A percentile compares a stretch with the other conserved stretches of the same genome.
Conservation (phyloP, 257 asterid species). For the Solanum bukasovii region DNA sequence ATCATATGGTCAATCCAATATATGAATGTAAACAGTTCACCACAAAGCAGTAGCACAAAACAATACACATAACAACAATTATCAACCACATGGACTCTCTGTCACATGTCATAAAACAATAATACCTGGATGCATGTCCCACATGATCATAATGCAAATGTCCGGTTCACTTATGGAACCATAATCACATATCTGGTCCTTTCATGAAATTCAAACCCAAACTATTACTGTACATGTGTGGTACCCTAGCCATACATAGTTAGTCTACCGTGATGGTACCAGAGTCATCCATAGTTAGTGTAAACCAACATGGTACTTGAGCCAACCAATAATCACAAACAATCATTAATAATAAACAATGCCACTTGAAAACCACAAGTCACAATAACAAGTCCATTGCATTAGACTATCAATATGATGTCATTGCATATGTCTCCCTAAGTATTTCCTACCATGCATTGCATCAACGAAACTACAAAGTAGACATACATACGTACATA, state of each 20-base stretch:
- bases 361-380: neutral
- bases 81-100: neutral
- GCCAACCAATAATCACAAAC: neutral
- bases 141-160: neutral
- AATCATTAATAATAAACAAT: no score
- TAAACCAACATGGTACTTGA: rapidly evolving
- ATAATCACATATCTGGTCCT: neutral
- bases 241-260: neutral
- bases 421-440: neutral
- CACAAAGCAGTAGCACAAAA: no score
- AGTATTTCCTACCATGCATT: neutral
- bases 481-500: neutral
- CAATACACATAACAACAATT: neutral
- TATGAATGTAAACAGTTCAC: no score
- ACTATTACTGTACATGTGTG: neutral
- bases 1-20: no score
- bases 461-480: neutral
- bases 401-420: neutral
- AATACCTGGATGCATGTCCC: neutral
- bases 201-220: neutral
- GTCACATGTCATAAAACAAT: neutral
- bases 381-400: no score
- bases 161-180: neutral
- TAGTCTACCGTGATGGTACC: neutral
- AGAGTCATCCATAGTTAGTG: neutral